Conservation (phyloP, 805 yeast species). For the Saccharomycopsis olivae region DNA sequence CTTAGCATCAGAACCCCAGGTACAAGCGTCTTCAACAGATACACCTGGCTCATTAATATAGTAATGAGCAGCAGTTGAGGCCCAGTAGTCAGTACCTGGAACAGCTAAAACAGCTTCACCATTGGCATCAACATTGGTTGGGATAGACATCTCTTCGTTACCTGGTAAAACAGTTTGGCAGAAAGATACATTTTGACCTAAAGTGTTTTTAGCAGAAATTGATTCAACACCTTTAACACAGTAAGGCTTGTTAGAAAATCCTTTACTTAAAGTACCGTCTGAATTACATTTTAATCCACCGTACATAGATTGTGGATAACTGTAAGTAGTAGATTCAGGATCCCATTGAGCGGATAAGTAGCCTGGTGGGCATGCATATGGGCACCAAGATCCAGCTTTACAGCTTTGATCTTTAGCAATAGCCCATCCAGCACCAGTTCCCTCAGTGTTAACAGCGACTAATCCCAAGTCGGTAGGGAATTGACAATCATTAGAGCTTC, state of each 20-base stretch:
- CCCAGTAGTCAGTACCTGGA: conserved; percentile 79
- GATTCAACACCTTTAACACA: conserved; percentile 76
- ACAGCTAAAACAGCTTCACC: conserved; percentile 55
- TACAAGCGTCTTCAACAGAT: conserved; percentile 63
- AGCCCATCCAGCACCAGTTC: conserved; percentile 79
- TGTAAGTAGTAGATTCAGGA: conserved; percentile 55
- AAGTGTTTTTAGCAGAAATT: conserved; percentile 47
- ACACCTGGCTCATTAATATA: conserved; percentile 81
- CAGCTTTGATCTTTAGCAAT: conserved; percentile 66
- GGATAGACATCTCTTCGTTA: conserved; percentile 88
- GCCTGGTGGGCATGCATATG: conserved; percentile 88
- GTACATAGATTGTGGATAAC: conserved; percentile 66
- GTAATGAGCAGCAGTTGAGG: conserved; percentile 77
- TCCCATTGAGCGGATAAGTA: conserved; percentile 87
- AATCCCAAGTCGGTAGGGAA: conserved; percentile 63
- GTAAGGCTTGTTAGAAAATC: conserved; percentile 44
- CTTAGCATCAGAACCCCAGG: conserved; percentile 65
- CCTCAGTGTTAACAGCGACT: conserved; percentile 52
- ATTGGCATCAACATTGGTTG: conserved; percentile 53
- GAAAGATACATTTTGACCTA: conserved; percentile 57
- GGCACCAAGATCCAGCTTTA: conserved; percentile 72
- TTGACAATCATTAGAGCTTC: conserved; percentile 38
- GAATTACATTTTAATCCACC: conserved; percentile 77
- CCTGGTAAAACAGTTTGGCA: conserved; percentile 94
- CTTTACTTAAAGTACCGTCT: conserved; percentile 57